A percentile compares a stretch with the other conserved stretches of the same genome.
Evolutionary conservation across 495 filamentous ascomycete species (phyloP).

Genomic region (Recurvomyces mirabilis): DNA sequence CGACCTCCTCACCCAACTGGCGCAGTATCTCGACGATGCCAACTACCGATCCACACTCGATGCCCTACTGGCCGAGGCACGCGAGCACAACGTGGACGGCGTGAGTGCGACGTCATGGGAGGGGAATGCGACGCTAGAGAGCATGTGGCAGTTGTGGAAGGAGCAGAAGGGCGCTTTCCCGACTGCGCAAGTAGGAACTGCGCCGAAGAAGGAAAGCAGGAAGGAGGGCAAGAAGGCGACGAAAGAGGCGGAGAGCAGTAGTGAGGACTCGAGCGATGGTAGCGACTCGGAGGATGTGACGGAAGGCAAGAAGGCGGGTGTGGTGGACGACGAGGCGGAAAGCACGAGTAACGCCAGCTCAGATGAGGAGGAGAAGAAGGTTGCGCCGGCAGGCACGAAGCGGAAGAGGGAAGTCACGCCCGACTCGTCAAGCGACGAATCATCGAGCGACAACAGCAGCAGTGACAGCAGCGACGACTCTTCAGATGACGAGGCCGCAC

Average conservation of each 20-base stretch:
- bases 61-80: too few relatives aligned
- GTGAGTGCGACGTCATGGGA: not conserved
- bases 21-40: too few relatives aligned
- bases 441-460: slow-evolving; percentile 11
- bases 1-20: too few relatives aligned
- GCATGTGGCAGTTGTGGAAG: slow-evolving; percentile 11
- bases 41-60: too few relatives aligned
- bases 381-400: slow-evolving; percentile 9
- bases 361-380: slow-evolving; percentile 2
- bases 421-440: slow-evolving; percentile 8
- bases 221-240: not conserved
- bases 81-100: not conserved
- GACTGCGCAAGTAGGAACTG: not conserved
- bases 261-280: not conserved
- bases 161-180: slow-evolving; percentile 1
- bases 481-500: slow-evolving; percentile 2
- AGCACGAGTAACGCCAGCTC: slow-evolving; percentile 4
- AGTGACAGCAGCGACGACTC: slow-evolving; percentile 1
- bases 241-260: not conserved
- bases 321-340: slow-evolving; percentile 9
- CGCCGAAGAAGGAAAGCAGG: not conserved
- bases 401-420: slow-evolving; percentile 15
- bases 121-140: too few relatives aligned
- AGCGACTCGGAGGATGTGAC: not conserved
- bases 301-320: slow-evolving; percentile 3